These are phyloP conservation scores for Ogataea hybrid DNA, from an alignment of 1,139 yeast species.

Conservation along the genomic window DNA sequence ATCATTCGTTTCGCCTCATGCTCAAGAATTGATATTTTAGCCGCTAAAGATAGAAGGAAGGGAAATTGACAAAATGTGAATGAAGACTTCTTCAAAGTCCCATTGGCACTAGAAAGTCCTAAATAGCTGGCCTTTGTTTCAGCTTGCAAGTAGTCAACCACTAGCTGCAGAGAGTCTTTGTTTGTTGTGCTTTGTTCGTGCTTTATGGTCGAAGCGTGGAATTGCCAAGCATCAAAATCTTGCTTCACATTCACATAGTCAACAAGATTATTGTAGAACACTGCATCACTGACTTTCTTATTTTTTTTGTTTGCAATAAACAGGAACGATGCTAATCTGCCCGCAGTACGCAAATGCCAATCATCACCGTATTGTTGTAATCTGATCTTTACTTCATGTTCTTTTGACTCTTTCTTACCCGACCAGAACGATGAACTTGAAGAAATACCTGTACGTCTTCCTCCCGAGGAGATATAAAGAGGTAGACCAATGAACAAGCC, in stretches of 20 bases:
- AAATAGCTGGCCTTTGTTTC: conserved; percentile 26
- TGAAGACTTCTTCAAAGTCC: conserved; percentile 25
- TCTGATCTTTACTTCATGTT: conserved; percentile 45
- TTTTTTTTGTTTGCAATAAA: conserved; percentile 47
- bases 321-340: conserved; percentile 53
- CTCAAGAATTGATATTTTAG: conserved; percentile 76
- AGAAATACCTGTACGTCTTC: conserved; percentile 10
- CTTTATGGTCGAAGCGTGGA: conserved; percentile 16
- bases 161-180: conserved; percentile 32
- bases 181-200: conserved; percentile 14
- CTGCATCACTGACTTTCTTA: conserved; percentile 43
- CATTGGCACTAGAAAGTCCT: conserved; percentile 34
- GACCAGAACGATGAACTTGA: conserved; percentile 15
- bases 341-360: conserved; percentile 77
- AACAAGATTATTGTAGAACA: conserved; percentile 76
- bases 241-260: conserved; percentile 73
- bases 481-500: conserved; percentile 26
- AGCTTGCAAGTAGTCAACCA: conserved; percentile 45
- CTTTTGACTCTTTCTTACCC: conserved; percentile 21
- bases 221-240: conserved; percentile 86
- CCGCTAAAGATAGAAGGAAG: conserved; percentile 74
- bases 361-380: conserved; percentile 69
- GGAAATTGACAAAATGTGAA: conserved; percentile 82
- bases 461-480: conserved; percentile 20
- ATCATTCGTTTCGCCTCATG: conserved; percentile 79